Conservation (phyloP, 2,329 filamentous ascomycete genomes). For the Tolypocladium album region DNA sequence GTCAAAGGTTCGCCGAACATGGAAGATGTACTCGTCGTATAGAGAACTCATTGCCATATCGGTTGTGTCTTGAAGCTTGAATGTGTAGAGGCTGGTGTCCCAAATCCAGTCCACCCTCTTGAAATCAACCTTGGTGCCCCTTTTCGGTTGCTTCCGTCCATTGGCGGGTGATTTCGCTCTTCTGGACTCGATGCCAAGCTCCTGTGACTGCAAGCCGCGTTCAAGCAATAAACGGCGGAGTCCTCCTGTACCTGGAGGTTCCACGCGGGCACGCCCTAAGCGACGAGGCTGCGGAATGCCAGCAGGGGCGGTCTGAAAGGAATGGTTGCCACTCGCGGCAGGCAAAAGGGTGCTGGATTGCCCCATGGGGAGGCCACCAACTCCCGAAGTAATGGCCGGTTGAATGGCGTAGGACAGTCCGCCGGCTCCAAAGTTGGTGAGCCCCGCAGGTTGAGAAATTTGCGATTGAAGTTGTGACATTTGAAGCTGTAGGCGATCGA, state of each 20-base stretch:
- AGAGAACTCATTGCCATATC: conserved; percentile 34
- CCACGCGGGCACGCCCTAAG: neutral
- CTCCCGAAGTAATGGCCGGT: neutral
- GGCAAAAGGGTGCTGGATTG: neutral
- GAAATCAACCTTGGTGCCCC: conserved; percentile 23
- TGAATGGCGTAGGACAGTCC: neutral
- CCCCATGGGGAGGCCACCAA: neutral
- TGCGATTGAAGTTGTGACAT: conserved; percentile 14
- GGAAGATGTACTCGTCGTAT: conserved; percentile 74
- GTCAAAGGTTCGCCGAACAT: conserved; percentile 72
- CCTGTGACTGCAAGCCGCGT: neutral
- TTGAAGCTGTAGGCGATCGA: conserved; percentile 17
- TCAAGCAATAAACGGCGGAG: neutral
- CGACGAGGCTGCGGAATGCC: neutral
- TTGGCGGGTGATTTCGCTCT: neutral
- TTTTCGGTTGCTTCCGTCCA: conserved; percentile 11
- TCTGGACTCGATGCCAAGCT: neutral
- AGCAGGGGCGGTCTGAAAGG: neutral
- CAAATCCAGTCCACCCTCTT: conserved; percentile 45
- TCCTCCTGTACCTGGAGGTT: neutral
- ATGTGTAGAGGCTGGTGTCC: conserved; percentile 38
- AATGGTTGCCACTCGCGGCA: neutral
- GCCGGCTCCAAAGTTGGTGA: neutral
- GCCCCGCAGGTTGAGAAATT: conserved; percentile 1
- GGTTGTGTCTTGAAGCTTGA: conserved; percentile 43